Conservation (phyloP, 2,329 filamentous ascomycete species). For the Neurospora sp. region DNA sequence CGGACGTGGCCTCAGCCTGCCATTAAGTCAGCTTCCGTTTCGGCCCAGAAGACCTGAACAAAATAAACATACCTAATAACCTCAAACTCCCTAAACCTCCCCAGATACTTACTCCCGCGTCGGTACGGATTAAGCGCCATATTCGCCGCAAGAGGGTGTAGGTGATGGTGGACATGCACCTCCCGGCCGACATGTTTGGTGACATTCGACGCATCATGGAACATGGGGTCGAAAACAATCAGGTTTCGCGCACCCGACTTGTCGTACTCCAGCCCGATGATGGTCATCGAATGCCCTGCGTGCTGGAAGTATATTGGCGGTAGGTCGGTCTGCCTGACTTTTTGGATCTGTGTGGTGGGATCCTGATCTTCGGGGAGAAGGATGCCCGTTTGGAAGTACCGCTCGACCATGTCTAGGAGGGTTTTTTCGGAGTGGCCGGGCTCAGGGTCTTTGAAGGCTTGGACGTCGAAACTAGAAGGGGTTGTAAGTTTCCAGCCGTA, state of each 20-base stretch:
- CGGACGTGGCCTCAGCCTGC: background rate
- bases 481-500: no score
- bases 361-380: slow-evolving; percentile 23
- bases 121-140: slow-evolving; percentile 63
- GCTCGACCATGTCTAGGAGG: slow-evolving; percentile 59
- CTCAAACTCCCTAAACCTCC: slow-evolving; percentile 69
- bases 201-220: slow-evolving; percentile 57
- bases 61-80: slow-evolving; percentile 52
- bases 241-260: slow-evolving; percentile 56
- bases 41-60: background rate
- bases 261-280: slow-evolving; percentile 71
- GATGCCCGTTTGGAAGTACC: slow-evolving; percentile 59
- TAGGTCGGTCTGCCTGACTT: slow-evolving; percentile 58
- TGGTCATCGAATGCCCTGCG: slow-evolving; percentile 79
- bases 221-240: slow-evolving; percentile 83
- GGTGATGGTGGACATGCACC: slow-evolving; percentile 35
- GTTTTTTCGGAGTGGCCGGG: slow-evolving; percentile 38
- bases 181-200: slow-evolving; percentile 42
- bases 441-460: slow-evolving; percentile 44
- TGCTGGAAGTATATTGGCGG: slow-evolving; percentile 90
- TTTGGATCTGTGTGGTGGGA: slow-evolving; percentile 31
- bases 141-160: slow-evolving; percentile 16
- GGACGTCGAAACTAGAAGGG: slow-evolving; percentile 46
- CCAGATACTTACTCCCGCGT: slow-evolving; percentile 56
- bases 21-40: background rate